These are phyloP conservation scores for Suillus hirtellus DNA, from an alignment of 768 basidiomycete species.

Conservation along the genomic window DNA sequence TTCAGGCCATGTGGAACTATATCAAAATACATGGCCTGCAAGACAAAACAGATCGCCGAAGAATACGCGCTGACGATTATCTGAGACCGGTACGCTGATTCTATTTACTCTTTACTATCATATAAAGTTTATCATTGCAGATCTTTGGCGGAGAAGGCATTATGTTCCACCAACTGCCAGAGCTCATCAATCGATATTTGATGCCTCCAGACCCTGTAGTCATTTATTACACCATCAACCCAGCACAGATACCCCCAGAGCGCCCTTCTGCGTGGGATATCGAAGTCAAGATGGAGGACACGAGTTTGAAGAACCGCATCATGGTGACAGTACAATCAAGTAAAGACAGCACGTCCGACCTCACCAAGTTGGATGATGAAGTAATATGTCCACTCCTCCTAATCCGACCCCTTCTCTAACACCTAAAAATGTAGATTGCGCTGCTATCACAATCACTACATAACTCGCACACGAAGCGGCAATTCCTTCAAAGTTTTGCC, in stretches of 20 bases:
- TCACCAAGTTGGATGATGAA: conserved; percentile 85
- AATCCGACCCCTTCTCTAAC: conserved; percentile 19
- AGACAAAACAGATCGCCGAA: conserved; percentile 76
- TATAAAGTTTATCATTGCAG: conserved; percentile 34
- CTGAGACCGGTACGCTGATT: conserved; percentile 54
- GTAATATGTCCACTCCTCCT: conserved; percentile 39
- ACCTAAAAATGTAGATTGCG: conserved; percentile 57
- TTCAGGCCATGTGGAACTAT: conserved; percentile 89
- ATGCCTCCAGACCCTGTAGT: conserved; percentile 77
- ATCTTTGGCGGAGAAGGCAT: conserved; percentile 73
- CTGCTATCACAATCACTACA: conserved; percentile 81
- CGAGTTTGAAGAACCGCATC: conserved; percentile 71
- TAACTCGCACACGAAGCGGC: conserved; percentile 82
- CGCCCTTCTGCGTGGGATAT: conserved; percentile 81
- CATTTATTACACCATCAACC: conserved; percentile 75
- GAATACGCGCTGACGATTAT: conserved; percentile 68
- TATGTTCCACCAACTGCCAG: conserved; percentile 78
- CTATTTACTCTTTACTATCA: background rate
- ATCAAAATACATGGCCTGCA: conserved; percentile 83
- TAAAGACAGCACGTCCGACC: conserved; percentile 66
- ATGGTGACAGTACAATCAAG: conserved; percentile 65
- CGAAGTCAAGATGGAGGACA: conserved; percentile 86
- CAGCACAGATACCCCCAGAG: conserved; percentile 61
- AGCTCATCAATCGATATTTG: conserved; percentile 81
- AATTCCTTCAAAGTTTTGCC: conserved; percentile 83